Evolutionary conservation across 139 green algal species (phyloP).

Genomic region (Chlorella sp.): DNA sequence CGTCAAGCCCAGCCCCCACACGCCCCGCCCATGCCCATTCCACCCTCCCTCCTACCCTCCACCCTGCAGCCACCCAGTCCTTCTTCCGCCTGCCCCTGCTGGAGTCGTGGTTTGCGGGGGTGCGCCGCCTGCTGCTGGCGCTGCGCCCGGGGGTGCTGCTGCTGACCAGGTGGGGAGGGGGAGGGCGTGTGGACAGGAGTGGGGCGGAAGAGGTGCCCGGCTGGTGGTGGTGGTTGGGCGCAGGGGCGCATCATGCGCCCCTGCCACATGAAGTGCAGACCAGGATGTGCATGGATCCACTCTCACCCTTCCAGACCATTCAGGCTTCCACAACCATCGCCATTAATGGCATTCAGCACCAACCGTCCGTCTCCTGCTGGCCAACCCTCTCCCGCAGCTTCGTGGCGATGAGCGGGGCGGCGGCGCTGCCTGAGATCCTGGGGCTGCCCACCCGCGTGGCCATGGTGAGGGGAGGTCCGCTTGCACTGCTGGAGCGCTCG

Average conservation of each 20-base stretch:
- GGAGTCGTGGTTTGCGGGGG: constrained; percentile 9
- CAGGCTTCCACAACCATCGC: too few relatives aligned
- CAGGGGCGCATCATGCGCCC: neutral
- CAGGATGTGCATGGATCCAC: too few relatives aligned
- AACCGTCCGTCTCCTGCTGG: neutral
- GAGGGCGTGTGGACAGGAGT: neutral
- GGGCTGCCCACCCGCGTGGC: constrained; percentile 12
- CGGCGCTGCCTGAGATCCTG: neutral
- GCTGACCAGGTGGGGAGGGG: neutral
- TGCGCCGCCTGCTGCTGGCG: constrained; percentile 35
- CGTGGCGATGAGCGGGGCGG: neutral
- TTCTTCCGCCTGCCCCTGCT: constrained; percentile 26
- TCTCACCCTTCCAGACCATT: too few relatives aligned
- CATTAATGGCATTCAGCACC: neutral
- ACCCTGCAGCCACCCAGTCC: constrained; percentile 1
- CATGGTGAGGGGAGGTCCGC: neutral
- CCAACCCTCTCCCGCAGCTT: neutral
- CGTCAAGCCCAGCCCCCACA: too few relatives aligned
- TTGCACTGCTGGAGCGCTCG: too few relatives aligned
- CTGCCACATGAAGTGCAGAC: too few relatives aligned
- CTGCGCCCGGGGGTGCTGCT: constrained; percentile 23
- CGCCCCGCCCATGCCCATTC: too few relatives aligned
- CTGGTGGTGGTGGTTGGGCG: neutral
- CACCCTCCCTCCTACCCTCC: too few relatives aligned
- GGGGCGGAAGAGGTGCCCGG: neutral